phyloP scores from a whole-genome alignment of 2,329 filamentous ascomycete species.

The Beauveria caledonica region DNA sequence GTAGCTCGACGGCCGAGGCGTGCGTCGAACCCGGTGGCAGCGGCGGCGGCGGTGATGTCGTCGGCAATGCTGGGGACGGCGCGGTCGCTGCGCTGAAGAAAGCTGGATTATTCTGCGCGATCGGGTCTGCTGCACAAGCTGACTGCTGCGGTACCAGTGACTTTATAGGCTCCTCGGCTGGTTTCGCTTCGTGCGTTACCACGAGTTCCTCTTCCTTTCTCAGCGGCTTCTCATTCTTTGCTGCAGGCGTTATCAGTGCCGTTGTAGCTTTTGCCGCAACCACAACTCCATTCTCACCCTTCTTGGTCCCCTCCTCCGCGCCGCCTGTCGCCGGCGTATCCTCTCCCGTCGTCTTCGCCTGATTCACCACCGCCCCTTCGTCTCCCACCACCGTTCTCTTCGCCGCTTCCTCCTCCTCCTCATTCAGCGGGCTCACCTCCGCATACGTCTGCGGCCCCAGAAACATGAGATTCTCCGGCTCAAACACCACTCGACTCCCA shows the following conservation, averaged over 20 bases:
- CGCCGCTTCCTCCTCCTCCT: slow-evolving; percentile 30
- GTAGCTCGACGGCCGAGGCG: slow-evolving; percentile 9
- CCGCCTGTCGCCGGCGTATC: neutral
- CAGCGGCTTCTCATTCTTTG: neutral
- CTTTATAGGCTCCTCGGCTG: too few species aligned
- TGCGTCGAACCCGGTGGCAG: neutral
- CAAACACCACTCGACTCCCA: slow-evolving; percentile 33
- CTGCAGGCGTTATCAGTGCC: too few species aligned
- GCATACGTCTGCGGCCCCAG: slow-evolving; percentile 38
- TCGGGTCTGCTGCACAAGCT: neutral
- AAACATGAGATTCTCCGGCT: slow-evolving; percentile 46
- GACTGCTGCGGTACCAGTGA: neutral
- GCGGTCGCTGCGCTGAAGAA: neutral
- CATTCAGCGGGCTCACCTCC: slow-evolving; percentile 36
- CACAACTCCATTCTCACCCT: neutral
- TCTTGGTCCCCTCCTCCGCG: neutral
- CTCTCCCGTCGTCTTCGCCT: slow-evolving; percentile 19
- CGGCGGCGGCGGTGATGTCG: neutral
- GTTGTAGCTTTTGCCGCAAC: neutral
- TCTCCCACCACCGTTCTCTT: slow-evolving; percentile 19
- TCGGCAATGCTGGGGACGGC: neutral
- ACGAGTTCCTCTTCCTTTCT: neutral
- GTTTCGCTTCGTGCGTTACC: neutral
- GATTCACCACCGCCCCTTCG: slow-evolving; percentile 19
- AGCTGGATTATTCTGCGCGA: neutral